phyloP scores from a whole-genome alignment of 2,329 filamentous ascomycete genomes.

The Fusarium subtropicale region DNA sequence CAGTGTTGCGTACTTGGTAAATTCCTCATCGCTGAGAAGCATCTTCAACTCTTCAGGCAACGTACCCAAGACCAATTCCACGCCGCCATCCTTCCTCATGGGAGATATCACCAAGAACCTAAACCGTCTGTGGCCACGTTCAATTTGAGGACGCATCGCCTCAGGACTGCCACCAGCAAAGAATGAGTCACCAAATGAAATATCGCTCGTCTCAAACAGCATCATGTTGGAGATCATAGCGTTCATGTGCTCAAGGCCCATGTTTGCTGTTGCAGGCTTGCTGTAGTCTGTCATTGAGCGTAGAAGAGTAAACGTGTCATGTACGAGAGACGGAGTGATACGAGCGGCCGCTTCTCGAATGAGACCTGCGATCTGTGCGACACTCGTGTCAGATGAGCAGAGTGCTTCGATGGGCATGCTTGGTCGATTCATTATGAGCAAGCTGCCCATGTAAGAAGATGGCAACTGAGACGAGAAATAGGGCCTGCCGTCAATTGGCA shows the following conservation, averaged over 20 bases:
- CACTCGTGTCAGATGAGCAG: background rate
- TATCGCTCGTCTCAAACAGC: conserved; percentile 7
- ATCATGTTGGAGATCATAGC: conserved; percentile 17
- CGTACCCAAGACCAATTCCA: conserved; percentile 1
- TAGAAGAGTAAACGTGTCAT: conserved; percentile 5
- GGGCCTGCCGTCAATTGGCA: conserved; percentile 15
- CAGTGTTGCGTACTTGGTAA: conserved; percentile 6
- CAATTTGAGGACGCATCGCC: conserved; percentile 12
- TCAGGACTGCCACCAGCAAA: conserved; percentile 12
- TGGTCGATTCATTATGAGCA: conserved; percentile 4
- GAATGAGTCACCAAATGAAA: conserved; percentile 11
- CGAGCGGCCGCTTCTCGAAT: conserved; percentile 6
- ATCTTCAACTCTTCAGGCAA: conserved; percentile 15
- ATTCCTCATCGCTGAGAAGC: conserved; percentile 13
- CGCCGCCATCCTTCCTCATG: background rate
- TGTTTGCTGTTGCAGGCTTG: conserved; percentile 20
- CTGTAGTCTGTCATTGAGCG: conserved; percentile 13
- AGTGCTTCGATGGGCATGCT: conserved; percentile 3
- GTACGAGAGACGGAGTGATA: conserved; percentile 6
- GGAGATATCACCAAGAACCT: conserved; percentile 19
- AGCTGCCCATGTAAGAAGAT: conserved; percentile 13
- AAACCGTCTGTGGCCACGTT: conserved; percentile 2
- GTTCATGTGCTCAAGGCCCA: conserved; percentile 17
- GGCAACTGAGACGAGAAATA: conserved; percentile 11
- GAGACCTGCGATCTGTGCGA: conserved; percentile 2